Conservation (phyloP, 108 stramenopile genomes). For the Aurantiochytrium sp. region DNA sequence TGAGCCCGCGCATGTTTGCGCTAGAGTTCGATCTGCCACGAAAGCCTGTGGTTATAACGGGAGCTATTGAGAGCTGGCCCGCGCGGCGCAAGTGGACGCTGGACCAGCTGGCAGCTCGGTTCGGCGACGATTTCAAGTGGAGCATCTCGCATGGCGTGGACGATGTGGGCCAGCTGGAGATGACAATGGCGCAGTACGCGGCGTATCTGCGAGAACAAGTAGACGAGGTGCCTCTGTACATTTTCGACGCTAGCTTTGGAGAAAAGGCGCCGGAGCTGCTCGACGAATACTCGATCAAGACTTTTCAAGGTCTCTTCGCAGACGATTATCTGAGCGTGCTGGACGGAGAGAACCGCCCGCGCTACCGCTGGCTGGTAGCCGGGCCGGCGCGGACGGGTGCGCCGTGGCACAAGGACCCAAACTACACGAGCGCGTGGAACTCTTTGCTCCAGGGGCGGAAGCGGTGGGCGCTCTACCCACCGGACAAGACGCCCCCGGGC, state of each 20-base stretch:
- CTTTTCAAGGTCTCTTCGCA: constrained; percentile 76
- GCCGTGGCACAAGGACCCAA: constrained; percentile 88
- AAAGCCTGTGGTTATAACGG: not conserved
- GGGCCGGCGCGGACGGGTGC: constrained; percentile 88
- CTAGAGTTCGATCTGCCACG: not conserved
- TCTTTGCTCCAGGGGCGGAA: constrained; percentile 83
- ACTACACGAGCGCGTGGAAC: constrained; percentile 95
- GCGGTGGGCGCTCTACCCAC: constrained; percentile 96
- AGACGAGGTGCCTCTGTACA: constrained; percentile 94
- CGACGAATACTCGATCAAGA: constrained; percentile 24
- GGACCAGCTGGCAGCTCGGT: not conserved
- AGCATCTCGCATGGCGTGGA: constrained; percentile 7
- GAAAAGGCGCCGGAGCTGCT: constrained; percentile 59
- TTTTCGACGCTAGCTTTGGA: constrained; percentile 88
- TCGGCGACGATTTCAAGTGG: not conserved
- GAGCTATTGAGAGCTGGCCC: constrained; percentile 1
- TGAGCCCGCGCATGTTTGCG: not conserved
- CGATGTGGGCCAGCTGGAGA: constrained; percentile 78
- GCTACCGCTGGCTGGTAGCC: constrained; percentile 91
- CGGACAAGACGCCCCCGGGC: constrained; percentile 69
- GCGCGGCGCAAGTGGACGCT: not conserved
- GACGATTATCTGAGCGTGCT: constrained; percentile 86
- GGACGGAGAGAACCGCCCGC: constrained; percentile 82
- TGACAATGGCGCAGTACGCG: constrained; percentile 80
- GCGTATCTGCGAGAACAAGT: constrained; percentile 66